Base-by-base conservation (phyloP, 1,284 basidiomycete genomes). In the Sporisorium scitamineum region DNA sequence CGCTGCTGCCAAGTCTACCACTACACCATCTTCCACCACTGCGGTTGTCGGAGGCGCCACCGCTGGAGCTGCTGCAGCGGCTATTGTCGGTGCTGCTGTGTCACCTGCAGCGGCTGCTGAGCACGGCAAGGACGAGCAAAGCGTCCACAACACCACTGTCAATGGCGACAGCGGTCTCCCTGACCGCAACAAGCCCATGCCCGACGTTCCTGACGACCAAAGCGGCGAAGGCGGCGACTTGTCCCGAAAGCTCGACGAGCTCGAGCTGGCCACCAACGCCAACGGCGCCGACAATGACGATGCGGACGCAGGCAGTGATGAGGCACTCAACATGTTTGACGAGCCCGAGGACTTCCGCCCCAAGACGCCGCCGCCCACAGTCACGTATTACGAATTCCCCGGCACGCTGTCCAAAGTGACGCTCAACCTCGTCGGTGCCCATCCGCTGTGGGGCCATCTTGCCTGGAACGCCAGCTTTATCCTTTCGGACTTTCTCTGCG, bases 401-500 rank as follows among this genome's bases (percentile, higher is more conserved):
- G 64, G 70, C 27, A 67, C 66, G 6, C 68, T 65, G 39, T 55
- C 62, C 20, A 65, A 74, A 24, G 70, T 76, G 31, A 65, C 51
- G 5, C 91, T 96, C 52, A 88, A 90, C 61, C 89, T 97, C 9
- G 93, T 97, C 0, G 94, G 95, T 4, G 90, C 88, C 3, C 94
- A 97, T 84, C 93, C 94, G 2, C 87, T 97, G 6, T 97, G 95
- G 95, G 94, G 91, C 1, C 93, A 97, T 85, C 88, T 95, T 80
- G 86, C 96, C 91, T 95, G 85, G 84, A 91, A 87, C 18, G 86
- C 86, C 29, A 82, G 85, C n/a, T 86, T 84, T 37, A 83, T 82
- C 32, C 69, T 87, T 22, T 78, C 85, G 5, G 78, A 77, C 29
- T 87, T 84, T 62, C 78, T 87, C 29, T 80, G 85, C 47, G 67